A percentile compares a stretch with the other conserved stretches of the same genome.
Evolutionary conservation across 1,284 basidiomycete genomes (phyloP).

Genomic region (Takashimella tepidaria): DNA sequence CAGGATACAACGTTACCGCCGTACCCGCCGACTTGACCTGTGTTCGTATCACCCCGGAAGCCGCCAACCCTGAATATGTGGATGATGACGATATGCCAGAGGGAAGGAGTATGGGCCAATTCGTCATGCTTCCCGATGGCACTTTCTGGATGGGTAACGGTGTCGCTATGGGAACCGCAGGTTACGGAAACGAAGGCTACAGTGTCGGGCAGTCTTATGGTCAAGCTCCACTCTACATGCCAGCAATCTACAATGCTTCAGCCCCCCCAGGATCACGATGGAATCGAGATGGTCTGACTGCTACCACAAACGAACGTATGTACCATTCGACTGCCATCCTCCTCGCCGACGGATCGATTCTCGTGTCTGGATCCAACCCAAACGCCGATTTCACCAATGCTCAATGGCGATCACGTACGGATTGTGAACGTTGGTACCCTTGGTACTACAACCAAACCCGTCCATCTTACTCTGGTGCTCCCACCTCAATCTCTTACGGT

Average conservation of each 20-base stretch:
- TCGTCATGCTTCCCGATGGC: conserved; percentile 46
- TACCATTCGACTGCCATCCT: conserved; percentile 88
- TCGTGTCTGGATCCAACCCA: conserved; percentile 89
- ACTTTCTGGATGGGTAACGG: conserved; percentile 61
- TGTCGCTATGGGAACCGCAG: conserved; percentile 61
- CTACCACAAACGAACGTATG: conserved; percentile 65
- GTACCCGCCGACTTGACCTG: conserved; percentile 47
- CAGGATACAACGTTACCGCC: conserved; percentile 47
- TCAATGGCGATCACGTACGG: conserved; percentile 45
- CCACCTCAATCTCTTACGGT: conserved; percentile 56
- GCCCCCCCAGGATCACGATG: conserved; percentile 62
- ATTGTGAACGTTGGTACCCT: conserved; percentile 47
- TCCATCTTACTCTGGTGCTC: conserved; percentile 51
- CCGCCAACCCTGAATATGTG: conserved; percentile 56
- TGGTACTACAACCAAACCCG: conserved; percentile 59
- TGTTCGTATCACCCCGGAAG: conserved; percentile 68
- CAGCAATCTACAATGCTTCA: conserved; percentile 60
- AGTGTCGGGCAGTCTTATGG: conserved; percentile 44
- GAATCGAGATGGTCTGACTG: conserved; percentile 58
- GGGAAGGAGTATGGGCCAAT: conserved; percentile 78
- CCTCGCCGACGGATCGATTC: conserved; percentile 76
- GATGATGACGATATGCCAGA: conserved; percentile 67
- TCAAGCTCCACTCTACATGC: conserved; percentile 45
- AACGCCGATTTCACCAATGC: conserved; percentile 64
- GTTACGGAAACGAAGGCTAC: conserved; percentile 49